Conservation (phyloP, 257 asterid genomes). For the Penstemon davidsonii region DNA sequence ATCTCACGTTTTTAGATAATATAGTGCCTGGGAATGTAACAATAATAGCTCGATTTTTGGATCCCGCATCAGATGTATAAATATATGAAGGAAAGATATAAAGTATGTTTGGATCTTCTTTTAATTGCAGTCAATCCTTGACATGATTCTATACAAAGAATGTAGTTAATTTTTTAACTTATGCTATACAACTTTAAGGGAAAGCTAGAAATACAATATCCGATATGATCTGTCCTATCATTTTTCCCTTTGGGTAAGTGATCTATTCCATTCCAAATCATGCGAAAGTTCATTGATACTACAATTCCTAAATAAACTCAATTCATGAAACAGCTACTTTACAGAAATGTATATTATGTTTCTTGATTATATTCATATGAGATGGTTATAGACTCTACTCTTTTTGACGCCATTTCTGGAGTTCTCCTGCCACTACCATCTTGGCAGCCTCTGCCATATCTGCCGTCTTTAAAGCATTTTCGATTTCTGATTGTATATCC, state of each 20-base stretch:
- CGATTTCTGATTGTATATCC: conserved; percentile 44
- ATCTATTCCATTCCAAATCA: conserved; percentile 26
- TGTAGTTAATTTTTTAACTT: no score
- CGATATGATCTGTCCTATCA: no score
- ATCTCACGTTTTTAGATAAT: conserved; percentile 21
- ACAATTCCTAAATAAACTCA: conserved; percentile 22
- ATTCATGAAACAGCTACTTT: conserved; percentile 10
- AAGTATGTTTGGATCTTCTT: conserved; percentile 23
- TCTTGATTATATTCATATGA: conserved; percentile 20
- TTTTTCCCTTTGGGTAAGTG: background rate
- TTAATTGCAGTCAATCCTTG: background rate
- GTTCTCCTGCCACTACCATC: conserved; percentile 48
- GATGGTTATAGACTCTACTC: conserved; percentile 36
- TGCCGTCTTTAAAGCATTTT: conserved; percentile 52
- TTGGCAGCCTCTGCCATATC: conserved; percentile 65
- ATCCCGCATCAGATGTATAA: conserved; percentile 26
- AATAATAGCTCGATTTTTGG: conserved; percentile 7
- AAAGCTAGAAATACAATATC: no score
- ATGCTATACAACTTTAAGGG: no score
- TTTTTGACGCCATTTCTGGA: conserved; percentile 42
- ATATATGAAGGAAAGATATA: conserved; percentile 27
- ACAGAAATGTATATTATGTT: conserved; percentile 5
- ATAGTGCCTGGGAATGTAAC: conserved; percentile 10
- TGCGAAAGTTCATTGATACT: conserved; percentile 15
- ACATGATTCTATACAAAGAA: no score